Conservation (phyloP, 176 grass and related monocot species). For the Raddia distichophylla region DNA sequence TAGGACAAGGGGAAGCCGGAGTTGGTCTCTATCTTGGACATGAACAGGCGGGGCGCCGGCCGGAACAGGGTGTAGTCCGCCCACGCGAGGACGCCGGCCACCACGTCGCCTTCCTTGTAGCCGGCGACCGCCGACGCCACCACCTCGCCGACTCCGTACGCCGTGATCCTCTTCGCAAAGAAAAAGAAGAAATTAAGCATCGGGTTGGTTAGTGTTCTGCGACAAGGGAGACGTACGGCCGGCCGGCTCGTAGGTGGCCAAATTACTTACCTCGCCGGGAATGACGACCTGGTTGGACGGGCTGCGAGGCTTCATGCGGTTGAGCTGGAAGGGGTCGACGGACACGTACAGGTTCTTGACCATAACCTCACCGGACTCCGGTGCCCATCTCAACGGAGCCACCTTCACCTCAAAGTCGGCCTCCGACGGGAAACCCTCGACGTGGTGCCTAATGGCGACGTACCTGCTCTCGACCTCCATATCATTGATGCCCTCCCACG, state of each 20-base stretch:
- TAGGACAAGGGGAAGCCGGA: constrained; percentile 32
- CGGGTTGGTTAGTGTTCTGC: too few species aligned
- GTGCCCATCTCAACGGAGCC: constrained; percentile 12
- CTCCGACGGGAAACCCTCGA: constrained; percentile 51
- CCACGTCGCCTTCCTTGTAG: constrained; percentile 45
- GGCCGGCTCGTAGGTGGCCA: neutral
- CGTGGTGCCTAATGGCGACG: constrained; percentile 45
- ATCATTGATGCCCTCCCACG: neutral
- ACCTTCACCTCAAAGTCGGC: constrained; percentile 53
- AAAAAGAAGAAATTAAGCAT: neutral
- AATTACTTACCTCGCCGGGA: constrained; percentile 45
- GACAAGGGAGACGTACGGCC: too few species aligned
- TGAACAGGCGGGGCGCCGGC: constrained; percentile 4
- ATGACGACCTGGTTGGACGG: constrained; percentile 40
- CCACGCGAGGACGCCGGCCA: constrained; percentile 56
- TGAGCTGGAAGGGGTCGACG: constrained; percentile 75
- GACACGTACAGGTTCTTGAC: constrained; percentile 61
- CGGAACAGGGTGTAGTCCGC: constrained; percentile 63
- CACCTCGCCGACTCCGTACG: constrained; percentile 56
- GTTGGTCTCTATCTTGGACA: constrained; percentile 9
- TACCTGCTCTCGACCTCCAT: constrained; percentile 51
- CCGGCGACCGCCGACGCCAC: constrained; percentile 49
- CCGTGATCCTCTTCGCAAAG: constrained; percentile 42
- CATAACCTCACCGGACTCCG: constrained; percentile 47
- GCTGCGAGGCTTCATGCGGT: constrained; percentile 61